phyloP scores from a whole-genome alignment of 2,329 filamentous ascomycete genomes.

The Orbilia quercus region DNA sequence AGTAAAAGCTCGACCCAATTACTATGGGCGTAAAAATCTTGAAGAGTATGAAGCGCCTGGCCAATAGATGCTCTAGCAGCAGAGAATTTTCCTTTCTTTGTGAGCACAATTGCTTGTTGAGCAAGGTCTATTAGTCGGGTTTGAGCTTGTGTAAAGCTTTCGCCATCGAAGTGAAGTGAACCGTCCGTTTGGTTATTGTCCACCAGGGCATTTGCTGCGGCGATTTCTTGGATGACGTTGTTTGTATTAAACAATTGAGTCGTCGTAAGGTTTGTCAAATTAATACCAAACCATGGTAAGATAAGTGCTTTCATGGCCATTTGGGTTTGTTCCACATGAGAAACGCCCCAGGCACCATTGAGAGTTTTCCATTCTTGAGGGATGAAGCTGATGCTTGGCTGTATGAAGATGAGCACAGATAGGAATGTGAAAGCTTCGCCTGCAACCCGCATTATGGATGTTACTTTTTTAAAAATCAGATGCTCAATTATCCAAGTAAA shows the following conservation, averaged over 20 bases:
- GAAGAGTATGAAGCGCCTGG: slow-evolving; percentile 46
- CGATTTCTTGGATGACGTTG: slow-evolving; percentile 28
- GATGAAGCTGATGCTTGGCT: neutral
- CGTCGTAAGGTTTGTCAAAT: neutral
- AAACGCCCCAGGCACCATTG: slow-evolving; percentile 6
- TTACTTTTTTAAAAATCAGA: no score
- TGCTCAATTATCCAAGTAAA: no score
- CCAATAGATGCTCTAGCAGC: slow-evolving; percentile 37
- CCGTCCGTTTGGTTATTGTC: slow-evolving; percentile 42
- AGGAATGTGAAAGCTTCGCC: neutral
- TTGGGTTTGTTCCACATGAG: slow-evolving; percentile 34
- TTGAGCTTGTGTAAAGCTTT: slow-evolving; percentile 37
- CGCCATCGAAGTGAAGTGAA: slow-evolving; percentile 49
- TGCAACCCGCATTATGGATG: neutral
- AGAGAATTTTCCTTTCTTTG: slow-evolving; percentile 11
- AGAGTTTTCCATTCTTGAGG: slow-evolving; percentile 19
- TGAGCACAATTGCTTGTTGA: slow-evolving; percentile 9
- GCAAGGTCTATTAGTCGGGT: slow-evolving; percentile 30
- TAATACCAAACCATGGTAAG: slow-evolving; percentile 17
- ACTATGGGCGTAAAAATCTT: slow-evolving; percentile 51
- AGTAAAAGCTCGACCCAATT: slow-evolving; percentile 37
- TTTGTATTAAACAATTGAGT: slow-evolving; percentile 6
- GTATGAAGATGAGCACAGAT: neutral
- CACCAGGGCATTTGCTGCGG: slow-evolving; percentile 30
- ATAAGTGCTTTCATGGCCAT: slow-evolving; percentile 23